Evolutionary conservation across 306 rosid genomes (phyloP), one percentile per base, ranked within the genome.

Genomic region (Pterocarpus macrocarpus): DNA sequence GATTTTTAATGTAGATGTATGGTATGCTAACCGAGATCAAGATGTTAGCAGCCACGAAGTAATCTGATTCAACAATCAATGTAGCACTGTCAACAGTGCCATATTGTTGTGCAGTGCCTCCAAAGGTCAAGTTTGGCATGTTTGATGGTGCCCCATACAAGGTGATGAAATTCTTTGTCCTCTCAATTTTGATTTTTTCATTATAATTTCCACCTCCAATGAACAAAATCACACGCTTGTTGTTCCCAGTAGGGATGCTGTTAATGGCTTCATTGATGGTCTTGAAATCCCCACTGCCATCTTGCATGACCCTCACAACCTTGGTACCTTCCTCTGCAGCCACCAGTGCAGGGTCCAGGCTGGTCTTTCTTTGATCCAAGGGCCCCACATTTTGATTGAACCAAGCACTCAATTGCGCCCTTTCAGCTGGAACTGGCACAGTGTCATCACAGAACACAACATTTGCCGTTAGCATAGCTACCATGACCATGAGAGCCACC

Each of bases 81-180:
- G 84, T 64, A 34, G 77, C 98, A 65, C 98, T 90, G 0, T 91
- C 84, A 5, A 91, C 85, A 0, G 94, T 94, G 41, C 98, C 98
- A 39, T 71, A 89, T 57, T 72, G 5, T 0, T 2, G 9, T 0
- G 93, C 84, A 1, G 86, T 87, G 2, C 93, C 97, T 1, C 9
- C 67, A 35, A 1, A 90, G 0, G 86, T 85, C 55, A 93, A 36
- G 15, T 33, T 88, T 0, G 97, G 89, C 72, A 81, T 80, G 15
- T 73, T 63, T 0, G 2, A 7, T 1, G 89, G 88, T 5, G 35
- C 45, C 0, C 88, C 97, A 65, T 58, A 77, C 0, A 93, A 82
- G 0, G 94, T 82, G 47, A 91, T 41, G 57, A 90, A 93, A 8
- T 93, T 88, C 56, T 87, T 88, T 2, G 72, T 69, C 28, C 36